Base-by-base conservation (phyloP, 805 yeast species). In the Pichia nanzhaoensis region DNA sequence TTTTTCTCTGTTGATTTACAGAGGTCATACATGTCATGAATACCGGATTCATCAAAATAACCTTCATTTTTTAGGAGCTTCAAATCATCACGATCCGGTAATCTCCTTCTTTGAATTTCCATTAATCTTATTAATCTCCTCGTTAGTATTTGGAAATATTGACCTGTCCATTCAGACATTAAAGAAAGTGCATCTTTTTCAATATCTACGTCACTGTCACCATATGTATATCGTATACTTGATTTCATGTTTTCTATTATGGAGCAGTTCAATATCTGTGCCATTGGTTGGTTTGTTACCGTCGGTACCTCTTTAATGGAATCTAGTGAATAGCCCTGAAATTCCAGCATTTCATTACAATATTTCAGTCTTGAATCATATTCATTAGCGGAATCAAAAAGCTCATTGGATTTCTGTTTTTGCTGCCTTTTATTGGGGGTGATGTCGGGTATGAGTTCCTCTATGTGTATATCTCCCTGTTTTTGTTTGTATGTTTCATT, bases 31-130 rank as follows among this genome's bases (percentile, higher is more conserved):
- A 49, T 44, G 1, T 59, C 56, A 40, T 66, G 63, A 7, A 82
- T 51, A 2, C 66, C 77, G 1, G 53, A 33, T 13, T 70, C 58
- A 4, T 63, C 48, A 17, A 83, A 54, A 24, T 66, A 59, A 30
- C 73, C 74, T 10, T 72, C 69, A 31, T 63, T 58, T 1, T 77
- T 52, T 40, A 79, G 58, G 41, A 78, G 53, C 19, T 63, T 59
- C 10, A 80, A 45, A 58, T 84, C 90, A 24, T 63, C 65, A 17
- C 71, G 64, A 0, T 82, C 66, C 1, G 83, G 78, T n/a, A 59
- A 58, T 17, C 68, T 64, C 41, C 89, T 70, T 52, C 91, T 67
- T 58, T 83, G 90, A 1, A 75, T 60, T 45, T 78, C 79, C 3
- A 80, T 70, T 30, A 76, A 60, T 48, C 71, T 71, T 39, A 75